Conservation (phyloP, 805 yeast genomes). For the Barnettozyma sp. region DNA sequence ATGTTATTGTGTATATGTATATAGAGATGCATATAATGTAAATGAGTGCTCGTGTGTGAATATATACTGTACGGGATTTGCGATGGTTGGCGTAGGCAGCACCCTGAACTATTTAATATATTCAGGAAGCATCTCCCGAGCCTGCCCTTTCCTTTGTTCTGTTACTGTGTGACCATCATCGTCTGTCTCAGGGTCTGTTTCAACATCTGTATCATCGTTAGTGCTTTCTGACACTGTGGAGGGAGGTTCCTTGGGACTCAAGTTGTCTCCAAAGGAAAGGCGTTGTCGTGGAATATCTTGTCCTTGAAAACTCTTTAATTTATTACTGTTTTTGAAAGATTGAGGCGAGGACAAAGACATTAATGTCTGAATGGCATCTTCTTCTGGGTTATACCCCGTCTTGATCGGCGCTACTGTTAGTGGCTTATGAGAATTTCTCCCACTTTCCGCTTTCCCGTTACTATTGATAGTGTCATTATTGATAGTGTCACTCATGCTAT, state of each 20-base stretch:
- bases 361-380: constrained; percentile 35
- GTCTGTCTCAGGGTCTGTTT: constrained; percentile 10
- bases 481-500: too few species aligned
- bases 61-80: too few species aligned
- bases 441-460: too few species aligned
- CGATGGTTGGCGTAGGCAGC: too few species aligned
- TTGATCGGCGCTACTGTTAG: constrained; percentile 6
- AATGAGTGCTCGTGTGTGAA: too few species aligned
- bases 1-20: too few species aligned
- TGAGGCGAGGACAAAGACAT: constrained; percentile 35
- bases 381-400: constrained; percentile 27
- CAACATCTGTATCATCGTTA: constrained; percentile 14
- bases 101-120: too few species aligned
- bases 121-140: too few species aligned
- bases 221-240: background rate
- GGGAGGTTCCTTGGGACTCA: background rate
- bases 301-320: background rate
- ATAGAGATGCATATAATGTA: background rate
- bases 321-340: constrained; percentile 11
- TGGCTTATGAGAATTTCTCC: too few species aligned
- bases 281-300: constrained; percentile 16
- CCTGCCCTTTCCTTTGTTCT: too few species aligned
- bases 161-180: too few species aligned
- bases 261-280: constrained; percentile 20
- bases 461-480: too few species aligned